A percentile compares a stretch with the other conserved stretches of the same genome.
Conservation (phyloP, 2,329 filamentous ascomycete genomes). For the Sarocladiaceae sp. region DNA sequence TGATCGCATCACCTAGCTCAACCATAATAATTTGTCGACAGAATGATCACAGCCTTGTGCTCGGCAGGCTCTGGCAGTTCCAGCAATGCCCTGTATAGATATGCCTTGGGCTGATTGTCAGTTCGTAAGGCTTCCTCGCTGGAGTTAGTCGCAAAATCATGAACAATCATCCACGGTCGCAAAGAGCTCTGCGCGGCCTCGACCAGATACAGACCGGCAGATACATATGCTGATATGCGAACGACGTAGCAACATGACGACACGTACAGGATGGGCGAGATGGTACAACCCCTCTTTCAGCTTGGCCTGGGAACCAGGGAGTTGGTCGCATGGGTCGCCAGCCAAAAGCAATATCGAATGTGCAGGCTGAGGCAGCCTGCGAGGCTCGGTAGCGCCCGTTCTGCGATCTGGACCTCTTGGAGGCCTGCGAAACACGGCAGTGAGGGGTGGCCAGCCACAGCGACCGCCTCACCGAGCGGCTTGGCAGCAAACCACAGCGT, state of each 20-base stretch:
- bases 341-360: neutral
- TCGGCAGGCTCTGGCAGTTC: neutral
- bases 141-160: neutral
- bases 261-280: neutral
- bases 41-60: neutral
- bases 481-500: neutral
- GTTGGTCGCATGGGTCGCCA: conserved; percentile 1
- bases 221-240: too few relatives aligned
- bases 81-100: too few relatives aligned
- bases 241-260: neutral
- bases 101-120: too few relatives aligned
- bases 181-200: too few relatives aligned
- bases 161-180: too few relatives aligned
- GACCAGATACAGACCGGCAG: too few relatives aligned
- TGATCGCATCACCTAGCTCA: conserved; percentile 18
- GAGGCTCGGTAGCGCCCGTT: neutral
- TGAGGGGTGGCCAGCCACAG: neutral
- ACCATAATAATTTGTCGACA: neutral
- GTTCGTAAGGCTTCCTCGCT: too few relatives aligned
- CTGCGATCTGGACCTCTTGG: neutral
- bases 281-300: neutral
- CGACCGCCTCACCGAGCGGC: neutral
- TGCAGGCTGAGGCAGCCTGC: neutral
- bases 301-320: neutral
- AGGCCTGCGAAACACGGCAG: neutral